These are phyloP conservation scores for Colletotrichum sp. DNA, from an alignment of 2,329 filamentous ascomycete species.

Conservation along the genomic window DNA sequence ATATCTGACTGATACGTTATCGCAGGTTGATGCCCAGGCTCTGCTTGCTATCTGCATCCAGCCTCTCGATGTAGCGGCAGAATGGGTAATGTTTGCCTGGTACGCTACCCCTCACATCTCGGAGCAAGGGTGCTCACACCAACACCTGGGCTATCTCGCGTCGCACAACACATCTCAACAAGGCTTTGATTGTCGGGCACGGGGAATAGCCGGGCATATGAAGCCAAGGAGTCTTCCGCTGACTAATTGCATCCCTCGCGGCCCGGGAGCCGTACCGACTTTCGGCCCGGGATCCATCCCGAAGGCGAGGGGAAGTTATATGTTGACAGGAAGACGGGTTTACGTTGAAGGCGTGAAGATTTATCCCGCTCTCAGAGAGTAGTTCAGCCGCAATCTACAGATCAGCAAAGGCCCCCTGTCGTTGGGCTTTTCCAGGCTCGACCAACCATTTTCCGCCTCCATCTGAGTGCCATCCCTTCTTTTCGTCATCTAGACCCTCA, in stretches of 20 bases:
- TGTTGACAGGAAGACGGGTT: fast-evolving
- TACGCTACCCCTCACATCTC: background rate
- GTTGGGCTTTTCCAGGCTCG: no score
- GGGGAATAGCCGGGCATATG: background rate
- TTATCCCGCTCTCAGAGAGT: background rate
- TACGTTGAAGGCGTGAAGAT: background rate
- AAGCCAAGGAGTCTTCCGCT: background rate
- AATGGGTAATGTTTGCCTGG: background rate
- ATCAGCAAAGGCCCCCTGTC: no score
- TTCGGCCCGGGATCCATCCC: background rate
- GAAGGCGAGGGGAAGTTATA: background rate
- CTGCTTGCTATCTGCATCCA: background rate
- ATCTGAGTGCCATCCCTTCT: no score
- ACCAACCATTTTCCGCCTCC: no score
- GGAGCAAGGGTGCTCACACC: background rate
- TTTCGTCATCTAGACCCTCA: no score
- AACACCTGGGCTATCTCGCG: background rate
- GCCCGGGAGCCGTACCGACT: background rate
- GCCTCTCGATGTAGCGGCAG: background rate
- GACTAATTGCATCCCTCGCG: background rate
- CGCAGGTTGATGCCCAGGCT: background rate
- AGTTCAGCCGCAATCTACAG: no score
- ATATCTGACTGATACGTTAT: background rate
- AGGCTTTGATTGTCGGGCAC: background rate
- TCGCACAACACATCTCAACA: background rate